phyloP scores from a whole-genome alignment of 2,329 filamentous ascomycete genomes.

The Pezicula carpinea region DNA sequence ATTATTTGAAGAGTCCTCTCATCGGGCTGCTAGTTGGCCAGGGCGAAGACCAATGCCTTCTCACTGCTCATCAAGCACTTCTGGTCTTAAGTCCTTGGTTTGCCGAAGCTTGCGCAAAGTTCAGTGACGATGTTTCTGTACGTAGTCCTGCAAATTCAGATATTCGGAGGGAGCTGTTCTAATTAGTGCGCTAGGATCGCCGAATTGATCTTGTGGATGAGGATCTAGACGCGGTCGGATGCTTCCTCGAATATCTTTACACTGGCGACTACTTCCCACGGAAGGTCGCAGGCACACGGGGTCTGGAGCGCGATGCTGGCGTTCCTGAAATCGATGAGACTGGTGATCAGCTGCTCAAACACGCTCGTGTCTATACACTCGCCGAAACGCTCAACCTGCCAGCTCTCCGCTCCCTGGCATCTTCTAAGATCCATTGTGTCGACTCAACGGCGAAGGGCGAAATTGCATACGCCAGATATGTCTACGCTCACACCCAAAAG shows the following conservation, averaged over 20 bases:
- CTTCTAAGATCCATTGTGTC: conserved; percentile 88
- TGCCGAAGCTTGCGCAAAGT: conserved; percentile 54
- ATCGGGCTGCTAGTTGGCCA: conserved; percentile 63
- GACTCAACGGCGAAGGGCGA: conserved; percentile 84
- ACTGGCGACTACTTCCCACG: conserved; percentile 82
- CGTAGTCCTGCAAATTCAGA: conserved; percentile 24
- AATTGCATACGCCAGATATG: conserved; percentile 86
- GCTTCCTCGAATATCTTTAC: conserved; percentile 80
- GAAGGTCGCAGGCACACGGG: conserved; percentile 56
- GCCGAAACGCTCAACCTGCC: conserved; percentile 71
- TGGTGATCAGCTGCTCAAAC: conserved; percentile 80
- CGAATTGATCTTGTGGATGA: conserved; percentile 65
- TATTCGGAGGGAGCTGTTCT: background rate
- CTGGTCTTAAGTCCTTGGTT: conserved; percentile 74
- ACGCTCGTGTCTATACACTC: conserved; percentile 85
- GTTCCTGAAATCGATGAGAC: conserved; percentile 65
- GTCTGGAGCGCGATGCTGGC: conserved; percentile 64
- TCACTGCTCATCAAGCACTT: conserved; percentile 77
- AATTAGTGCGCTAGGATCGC: conserved; percentile 42
- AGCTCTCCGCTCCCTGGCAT: conserved; percentile 69
- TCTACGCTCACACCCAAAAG: conserved; percentile 70
- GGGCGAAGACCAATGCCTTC: conserved; percentile 53
- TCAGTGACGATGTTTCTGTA: conserved; percentile 58
- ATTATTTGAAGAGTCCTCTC: conserved; percentile 64
- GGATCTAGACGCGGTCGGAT: conserved; percentile 69